phyloP scores from a whole-genome alignment of 139 green algal genomes.

The Micromonas commoda region DNA sequence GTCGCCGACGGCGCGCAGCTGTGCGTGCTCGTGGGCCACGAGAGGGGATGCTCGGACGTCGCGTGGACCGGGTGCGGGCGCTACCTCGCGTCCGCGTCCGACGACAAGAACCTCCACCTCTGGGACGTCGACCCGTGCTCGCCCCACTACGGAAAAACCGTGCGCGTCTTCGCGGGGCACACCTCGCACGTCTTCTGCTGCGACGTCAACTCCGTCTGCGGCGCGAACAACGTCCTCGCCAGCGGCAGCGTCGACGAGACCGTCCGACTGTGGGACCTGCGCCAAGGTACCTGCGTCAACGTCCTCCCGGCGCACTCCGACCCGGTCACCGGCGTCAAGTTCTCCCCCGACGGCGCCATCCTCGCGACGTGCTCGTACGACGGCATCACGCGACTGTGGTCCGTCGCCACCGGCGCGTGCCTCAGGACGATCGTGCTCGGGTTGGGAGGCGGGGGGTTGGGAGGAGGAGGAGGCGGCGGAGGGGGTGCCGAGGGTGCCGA shows the following conservation, averaged over 20 bases:
- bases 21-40: constrained; percentile 47
- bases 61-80: constrained; percentile 52
- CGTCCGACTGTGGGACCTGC: constrained; percentile 70
- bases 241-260: constrained; percentile 81
- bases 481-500: neutral
- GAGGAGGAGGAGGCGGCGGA: no score
- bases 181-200: constrained; percentile 74
- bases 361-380: constrained; percentile 66
- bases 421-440: neutral
- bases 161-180: constrained; percentile 52
- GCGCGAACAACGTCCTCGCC: constrained; percentile 57
- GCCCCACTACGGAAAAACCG: no score
- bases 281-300: constrained; percentile 45
- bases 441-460: neutral
- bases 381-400: constrained; percentile 21
- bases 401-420: neutral
- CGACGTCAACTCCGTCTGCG: constrained; percentile 63
- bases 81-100: constrained; percentile 46
- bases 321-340: constrained; percentile 67
- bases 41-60: constrained; percentile 54
- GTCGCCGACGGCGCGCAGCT: constrained; percentile 37
- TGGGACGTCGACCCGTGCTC: constrained; percentile 50
- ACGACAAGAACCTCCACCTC: constrained; percentile 46
- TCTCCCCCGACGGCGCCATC: constrained; percentile 55
- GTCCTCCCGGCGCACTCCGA: constrained; percentile 78